Percentiles rank a stretch among this genome's conserved stretches.
phyloP scores from a whole-genome alignment of 306 rosid species.

The Rubus idaeus region DNA sequence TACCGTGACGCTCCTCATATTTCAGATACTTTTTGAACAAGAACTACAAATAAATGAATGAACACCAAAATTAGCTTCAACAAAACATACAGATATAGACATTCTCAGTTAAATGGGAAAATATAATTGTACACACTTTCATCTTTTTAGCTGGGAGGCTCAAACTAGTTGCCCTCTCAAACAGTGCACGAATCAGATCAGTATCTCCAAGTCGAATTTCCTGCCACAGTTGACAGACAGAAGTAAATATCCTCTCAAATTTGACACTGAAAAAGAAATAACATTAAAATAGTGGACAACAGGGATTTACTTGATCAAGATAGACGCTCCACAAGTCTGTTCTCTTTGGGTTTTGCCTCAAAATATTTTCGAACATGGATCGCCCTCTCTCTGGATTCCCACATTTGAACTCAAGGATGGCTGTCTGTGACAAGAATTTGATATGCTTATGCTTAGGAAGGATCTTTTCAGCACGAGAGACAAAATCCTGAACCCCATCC shows the following conservation, averaged over 20 bases:
- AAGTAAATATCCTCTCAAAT: slow-evolving; percentile 8
- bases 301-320: slow-evolving; percentile 79
- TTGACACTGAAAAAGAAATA: slow-evolving; percentile 6
- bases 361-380: slow-evolving; percentile 78
- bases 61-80: slow-evolving; percentile 14
- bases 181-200: slow-evolving; percentile 74
- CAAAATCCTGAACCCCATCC: slow-evolving; percentile 56
- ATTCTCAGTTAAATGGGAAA: neutral
- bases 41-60: slow-evolving; percentile 53
- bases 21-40: slow-evolving; percentile 80
- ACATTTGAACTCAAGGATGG: slow-evolving; percentile 78
- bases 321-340: slow-evolving; percentile 90
- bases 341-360: slow-evolving; percentile 80
- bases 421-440: slow-evolving; percentile 81
- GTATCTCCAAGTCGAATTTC: slow-evolving; percentile 77
- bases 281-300: neutral
- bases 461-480: slow-evolving; percentile 56
- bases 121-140: slow-evolving; percentile 49
- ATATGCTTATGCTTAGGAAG: slow-evolving; percentile 77
- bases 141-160: slow-evolving; percentile 86
- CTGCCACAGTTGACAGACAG: slow-evolving; percentile 36
- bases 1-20: slow-evolving; percentile 77
- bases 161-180: slow-evolving; percentile 86
- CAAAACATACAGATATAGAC: neutral
- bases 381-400: slow-evolving; percentile 90